Evolutionary conservation across 371 early-diverging fungal species (phyloP).

Genomic region (Lichtheimia ramosa): DNA sequence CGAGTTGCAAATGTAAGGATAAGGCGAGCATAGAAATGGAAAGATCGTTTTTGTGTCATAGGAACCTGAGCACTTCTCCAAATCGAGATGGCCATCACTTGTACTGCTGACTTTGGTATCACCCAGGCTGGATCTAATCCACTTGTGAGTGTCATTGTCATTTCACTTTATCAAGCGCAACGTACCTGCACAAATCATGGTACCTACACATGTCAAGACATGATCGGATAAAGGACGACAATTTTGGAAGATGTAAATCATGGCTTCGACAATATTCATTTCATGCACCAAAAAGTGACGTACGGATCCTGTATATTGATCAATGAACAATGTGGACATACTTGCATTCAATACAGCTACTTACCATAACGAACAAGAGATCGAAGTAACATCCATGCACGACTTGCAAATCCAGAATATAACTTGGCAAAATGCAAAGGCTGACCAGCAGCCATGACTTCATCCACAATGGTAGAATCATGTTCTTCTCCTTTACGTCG

Average conservation of each 20-base stretch:
- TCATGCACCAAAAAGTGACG: constrained; percentile 34
- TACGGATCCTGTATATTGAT: constrained; percentile 22
- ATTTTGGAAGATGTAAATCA: constrained; percentile 36
- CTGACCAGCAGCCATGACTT: constrained; percentile 8
- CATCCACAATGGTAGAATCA: constrained; percentile 18
- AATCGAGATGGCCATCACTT: constrained; percentile 23
- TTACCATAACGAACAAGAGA: constrained; percentile 36
- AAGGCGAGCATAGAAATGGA: constrained; percentile 34
- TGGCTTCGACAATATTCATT: constrained; percentile 30
- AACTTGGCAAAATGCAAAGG: constrained; percentile 18
- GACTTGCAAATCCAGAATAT: constrained; percentile 32
- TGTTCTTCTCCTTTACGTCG: constrained; percentile 27
- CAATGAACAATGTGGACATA: neutral
- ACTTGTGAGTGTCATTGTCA: neutral
- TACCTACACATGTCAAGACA: constrained; percentile 36
- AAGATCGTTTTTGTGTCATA: constrained; percentile 19
- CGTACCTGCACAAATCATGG: constrained; percentile 26
- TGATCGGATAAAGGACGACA: constrained; percentile 28
- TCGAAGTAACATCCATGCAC: constrained; percentile 29
- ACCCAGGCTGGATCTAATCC: constrained; percentile 16
- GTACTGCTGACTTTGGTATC: constrained; percentile 26
- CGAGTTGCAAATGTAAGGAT: constrained; percentile 32
- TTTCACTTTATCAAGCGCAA: neutral
- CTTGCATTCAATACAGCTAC: too few relatives aligned
- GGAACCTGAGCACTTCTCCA: constrained; percentile 28